Evolutionary conservation across 176 grass and related monocot species (phyloP), one percentile per base, ranked within the genome.

Genomic region (Urochloa ruziziensis): DNA sequence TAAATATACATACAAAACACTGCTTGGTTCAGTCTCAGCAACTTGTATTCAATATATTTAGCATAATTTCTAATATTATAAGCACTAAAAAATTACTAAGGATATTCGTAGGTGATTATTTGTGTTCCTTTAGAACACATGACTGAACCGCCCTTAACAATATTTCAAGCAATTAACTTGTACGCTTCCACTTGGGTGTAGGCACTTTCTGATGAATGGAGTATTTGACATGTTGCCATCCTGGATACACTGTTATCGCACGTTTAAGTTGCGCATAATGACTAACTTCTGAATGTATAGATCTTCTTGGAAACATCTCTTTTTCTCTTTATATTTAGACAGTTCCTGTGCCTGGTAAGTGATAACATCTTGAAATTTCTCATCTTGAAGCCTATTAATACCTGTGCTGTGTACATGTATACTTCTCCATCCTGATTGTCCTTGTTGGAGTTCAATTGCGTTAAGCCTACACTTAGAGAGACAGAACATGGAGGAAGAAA

Each of bases 401-500:
- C 39, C 32, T 78, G 58, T 66, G n/a, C 28, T 70, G 19, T 63
- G 19, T 51, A 32, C 47, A 56, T 49, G n/a, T n/a, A 59, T 54
- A 86, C 12, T 77, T 29, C 35, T n/a, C 29, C 60, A 52, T 82
- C 65, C 70, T 32, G 65, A 82, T 64, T 6, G 2, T 46, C 28
- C 18, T 67, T 18, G 23, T 10, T 32, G 23, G 34, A 86, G 23
- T 79, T 39, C 30, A 49, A 17, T 27, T 58, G 58, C 58, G 2
- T 78, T 69, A 43, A 51, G 47, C 59, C 14, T 39, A 15, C 49
- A 37, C 21, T 60, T 83, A 74, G 49, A 57, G 75, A 85, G 77
- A 76, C 72, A 11, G 54, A 67, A 78, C 7, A 88, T 92, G 88
- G 85, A 90, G 42, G 87, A 48, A 80, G 28, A 34, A 43, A 74